Percentiles rank a stretch among this genome's conserved stretches.
These are phyloP conservation scores for Sparassis latifolia DNA, from an alignment of 1,284 basidiomycete species.

Conservation along the genomic window DNA sequence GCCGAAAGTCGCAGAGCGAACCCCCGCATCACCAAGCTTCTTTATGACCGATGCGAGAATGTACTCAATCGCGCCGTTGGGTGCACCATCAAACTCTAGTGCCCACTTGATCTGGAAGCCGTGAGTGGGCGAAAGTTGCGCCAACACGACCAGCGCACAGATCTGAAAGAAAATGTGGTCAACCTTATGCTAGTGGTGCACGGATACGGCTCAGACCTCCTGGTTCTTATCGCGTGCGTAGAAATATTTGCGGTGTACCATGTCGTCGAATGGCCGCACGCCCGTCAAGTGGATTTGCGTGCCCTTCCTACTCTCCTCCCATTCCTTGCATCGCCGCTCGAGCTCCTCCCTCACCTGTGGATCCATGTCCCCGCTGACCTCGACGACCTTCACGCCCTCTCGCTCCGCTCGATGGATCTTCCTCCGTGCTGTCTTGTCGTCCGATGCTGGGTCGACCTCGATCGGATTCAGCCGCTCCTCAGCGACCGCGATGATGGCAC, in stretches of 20 bases:
- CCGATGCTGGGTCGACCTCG: conserved; percentile 29
- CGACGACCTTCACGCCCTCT: conserved; percentile 39
- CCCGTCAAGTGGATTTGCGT: conserved; percentile 51
- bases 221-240: conserved; percentile 38
- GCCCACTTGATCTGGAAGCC: conserved; percentile 58
- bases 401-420: conserved; percentile 44
- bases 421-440: conserved; percentile 37
- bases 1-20: conserved; percentile 39
- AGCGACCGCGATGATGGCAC: conserved; percentile 41
- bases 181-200: not conserved
- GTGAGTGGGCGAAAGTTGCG: conserved; percentile 42
- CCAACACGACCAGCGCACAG: conserved; percentile 44
- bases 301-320: conserved; percentile 39
- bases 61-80: conserved; percentile 41
- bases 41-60: conserved; percentile 43
- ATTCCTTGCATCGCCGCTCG: conserved; percentile 40
- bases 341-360: conserved; percentile 31
- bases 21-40: conserved; percentile 36
- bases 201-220: conserved; percentile 21
- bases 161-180: conserved; percentile 15
- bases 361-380: conserved; percentile 32
- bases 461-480: conserved; percentile 47
- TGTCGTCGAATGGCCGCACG: conserved; percentile 46
- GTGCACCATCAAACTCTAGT: conserved; percentile 47
- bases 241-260: conserved; percentile 46